Evolutionary conservation across 345 rosid species (phyloP).

Genomic region (Erodium maritimum): DNA sequence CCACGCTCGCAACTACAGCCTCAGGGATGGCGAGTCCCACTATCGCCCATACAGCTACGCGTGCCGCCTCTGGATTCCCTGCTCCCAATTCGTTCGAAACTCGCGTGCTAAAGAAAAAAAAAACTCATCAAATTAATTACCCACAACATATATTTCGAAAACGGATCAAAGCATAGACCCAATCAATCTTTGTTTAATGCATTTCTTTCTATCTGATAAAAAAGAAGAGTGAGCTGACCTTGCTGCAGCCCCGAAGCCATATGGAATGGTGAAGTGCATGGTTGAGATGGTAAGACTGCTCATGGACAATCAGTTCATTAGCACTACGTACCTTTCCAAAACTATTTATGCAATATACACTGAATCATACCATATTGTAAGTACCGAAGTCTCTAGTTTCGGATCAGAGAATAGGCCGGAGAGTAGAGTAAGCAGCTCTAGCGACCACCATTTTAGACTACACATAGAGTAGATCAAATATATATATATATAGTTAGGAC

Average conservation of each 20-base stretch:
- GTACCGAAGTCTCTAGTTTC: constrained; percentile 51
- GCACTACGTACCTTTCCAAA: no score
- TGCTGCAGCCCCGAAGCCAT: constrained; percentile 36
- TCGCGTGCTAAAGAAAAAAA: constrained; percentile 12
- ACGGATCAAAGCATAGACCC: no score
- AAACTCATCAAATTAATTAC: no score
- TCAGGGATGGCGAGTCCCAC: constrained; percentile 14
- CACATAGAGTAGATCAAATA: background rate
- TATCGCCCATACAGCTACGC: constrained; percentile 14
- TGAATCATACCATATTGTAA: constrained; percentile 53
- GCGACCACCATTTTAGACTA: constrained; percentile 66
- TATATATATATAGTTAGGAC: background rate
- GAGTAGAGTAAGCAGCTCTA: constrained; percentile 37
- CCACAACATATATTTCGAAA: no score
- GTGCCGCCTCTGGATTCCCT: constrained; percentile 25
- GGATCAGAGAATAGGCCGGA: constrained; percentile 52
- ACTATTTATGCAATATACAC: no score
- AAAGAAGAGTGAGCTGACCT: constrained; percentile 16
- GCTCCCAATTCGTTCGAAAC: constrained; percentile 50
- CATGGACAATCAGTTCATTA: background rate
- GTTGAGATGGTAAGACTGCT: constrained; percentile 33
- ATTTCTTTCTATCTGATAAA: background rate
- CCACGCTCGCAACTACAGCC: constrained; percentile 12
- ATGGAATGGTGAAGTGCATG: constrained; percentile 36
- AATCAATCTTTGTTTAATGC: no score